Conservation (phyloP, 106 monocot species). For the Chionographis japonica region DNA sequence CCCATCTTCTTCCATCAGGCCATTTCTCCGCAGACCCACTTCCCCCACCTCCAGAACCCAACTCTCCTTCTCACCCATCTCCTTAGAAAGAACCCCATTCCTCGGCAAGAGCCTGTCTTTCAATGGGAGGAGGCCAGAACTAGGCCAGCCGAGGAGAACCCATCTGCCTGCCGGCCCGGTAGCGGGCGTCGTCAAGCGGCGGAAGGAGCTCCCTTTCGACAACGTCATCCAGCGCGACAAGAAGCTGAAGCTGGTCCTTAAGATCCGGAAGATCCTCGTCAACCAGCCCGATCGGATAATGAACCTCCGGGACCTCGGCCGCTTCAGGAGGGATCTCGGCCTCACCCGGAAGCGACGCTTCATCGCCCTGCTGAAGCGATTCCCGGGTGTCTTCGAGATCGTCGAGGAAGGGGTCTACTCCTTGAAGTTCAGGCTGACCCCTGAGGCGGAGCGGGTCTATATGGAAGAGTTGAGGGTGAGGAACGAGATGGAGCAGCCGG, state of each 20-base stretch:
- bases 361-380: slow-evolving; percentile 78
- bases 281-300: slow-evolving; percentile 82
- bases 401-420: slow-evolving; percentile 95
- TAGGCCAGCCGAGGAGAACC: slow-evolving; percentile 4
- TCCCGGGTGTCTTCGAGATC: slow-evolving; percentile 87
- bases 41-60: slow-evolving; percentile 11
- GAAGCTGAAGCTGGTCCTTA: slow-evolving; percentile 90
- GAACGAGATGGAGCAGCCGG: slow-evolving; percentile 73
- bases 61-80: slow-evolving; percentile 8
- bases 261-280: slow-evolving; percentile 91
- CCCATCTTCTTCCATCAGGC: slow-evolving; percentile 5
- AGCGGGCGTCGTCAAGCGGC: slow-evolving; percentile 56
- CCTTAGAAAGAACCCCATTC: slow-evolving; percentile 27
- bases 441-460: slow-evolving; percentile 75
- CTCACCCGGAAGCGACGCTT: slow-evolving; percentile 87
- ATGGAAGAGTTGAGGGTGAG: slow-evolving; percentile 68
- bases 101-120: slow-evolving; percentile 27
- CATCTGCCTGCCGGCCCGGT: slow-evolving; percentile 9
- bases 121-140: neutral
- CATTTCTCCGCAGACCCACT: neutral
- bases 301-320: slow-evolving; percentile 73
- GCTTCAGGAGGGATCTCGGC: slow-evolving; percentile 69
- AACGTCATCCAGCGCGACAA: slow-evolving; percentile 93
- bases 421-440: slow-evolving; percentile 69
- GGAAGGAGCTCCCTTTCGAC: slow-evolving; percentile 88